Percentiles rank a stretch among this genome's conserved stretches.
These are phyloP conservation scores for Pythium rishiriense DNA, from an alignment of 352 stramenopile species.

Conservation along the genomic window DNA sequence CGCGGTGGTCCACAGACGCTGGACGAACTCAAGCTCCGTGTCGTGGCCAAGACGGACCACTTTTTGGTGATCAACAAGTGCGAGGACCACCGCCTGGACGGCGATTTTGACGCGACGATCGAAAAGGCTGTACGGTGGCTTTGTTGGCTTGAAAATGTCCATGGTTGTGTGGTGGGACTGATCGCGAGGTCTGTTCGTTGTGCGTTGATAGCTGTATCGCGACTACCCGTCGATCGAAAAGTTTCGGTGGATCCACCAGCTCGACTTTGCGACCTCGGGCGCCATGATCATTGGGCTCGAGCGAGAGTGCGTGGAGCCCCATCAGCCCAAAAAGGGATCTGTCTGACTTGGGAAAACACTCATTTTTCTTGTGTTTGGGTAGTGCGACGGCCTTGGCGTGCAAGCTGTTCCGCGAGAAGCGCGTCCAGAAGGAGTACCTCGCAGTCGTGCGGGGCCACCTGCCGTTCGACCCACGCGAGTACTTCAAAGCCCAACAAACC, in stretches of 20 bases:
- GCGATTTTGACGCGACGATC: constrained; percentile 86
- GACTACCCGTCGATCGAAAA: constrained; percentile 77
- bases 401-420: constrained; percentile 76
- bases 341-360: too few relatives aligned
- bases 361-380: neutral
- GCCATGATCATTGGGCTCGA: constrained; percentile 80
- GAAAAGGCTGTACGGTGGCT: constrained; percentile 86
- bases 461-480: constrained; percentile 49
- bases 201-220: constrained; percentile 45
- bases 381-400: constrained; percentile 69
- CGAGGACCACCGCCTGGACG: constrained; percentile 82
- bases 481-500: constrained; percentile 9
- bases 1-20: constrained; percentile 60
- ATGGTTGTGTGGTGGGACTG: neutral
- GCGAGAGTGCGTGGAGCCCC: constrained; percentile 46
- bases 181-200: neutral
- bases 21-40: constrained; percentile 50
- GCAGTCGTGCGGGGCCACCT: constrained; percentile 77
- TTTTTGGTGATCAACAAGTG: constrained; percentile 84
- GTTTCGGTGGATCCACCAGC: constrained; percentile 89
- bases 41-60: constrained; percentile 47
- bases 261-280: constrained; percentile 89
- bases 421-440: constrained; percentile 85
- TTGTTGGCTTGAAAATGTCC: neutral
- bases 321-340: neutral